Evolutionary conservation across 2,329 filamentous ascomycete genomes (phyloP).

Genomic region (Aspergillus hiratsukae): DNA sequence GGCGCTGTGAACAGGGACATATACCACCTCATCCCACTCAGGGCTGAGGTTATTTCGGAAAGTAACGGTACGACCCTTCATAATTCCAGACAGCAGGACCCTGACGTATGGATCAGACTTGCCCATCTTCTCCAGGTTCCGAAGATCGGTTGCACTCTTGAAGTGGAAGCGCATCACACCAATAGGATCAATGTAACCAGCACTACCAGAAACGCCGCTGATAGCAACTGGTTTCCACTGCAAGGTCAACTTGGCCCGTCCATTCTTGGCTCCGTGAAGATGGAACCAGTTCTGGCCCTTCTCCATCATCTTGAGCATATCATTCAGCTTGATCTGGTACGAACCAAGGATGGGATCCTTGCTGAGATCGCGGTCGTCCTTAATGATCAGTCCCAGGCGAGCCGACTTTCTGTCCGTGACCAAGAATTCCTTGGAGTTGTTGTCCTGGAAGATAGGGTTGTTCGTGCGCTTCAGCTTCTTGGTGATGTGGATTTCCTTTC

Average conservation of each 20-base stretch:
- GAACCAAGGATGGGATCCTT: slow-evolving; percentile 81
- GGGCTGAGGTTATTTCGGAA: slow-evolving; percentile 95
- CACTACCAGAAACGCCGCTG: slow-evolving; percentile 68
- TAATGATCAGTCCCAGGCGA: slow-evolving; percentile 86
- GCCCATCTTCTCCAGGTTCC: slow-evolving; percentile 90
- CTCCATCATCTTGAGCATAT: slow-evolving; percentile 83
- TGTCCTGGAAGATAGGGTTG: slow-evolving; percentile 92
- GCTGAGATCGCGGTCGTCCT: slow-evolving; percentile 84
- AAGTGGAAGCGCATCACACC: slow-evolving; percentile 95
- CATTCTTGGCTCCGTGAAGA: slow-evolving; percentile 71
- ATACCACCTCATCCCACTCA: slow-evolving; percentile 92
- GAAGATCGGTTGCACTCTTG: slow-evolving; percentile 72
- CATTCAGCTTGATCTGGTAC: slow-evolving; percentile 92
- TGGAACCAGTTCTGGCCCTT: slow-evolving; percentile 98
- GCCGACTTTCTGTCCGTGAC: slow-evolving; percentile 91
- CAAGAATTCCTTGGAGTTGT: slow-evolving; percentile 85
- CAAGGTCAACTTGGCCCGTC: slow-evolving; percentile 82
- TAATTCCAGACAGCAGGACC: slow-evolving; percentile 81
- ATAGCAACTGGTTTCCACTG: slow-evolving; percentile 95
- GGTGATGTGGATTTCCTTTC: slow-evolving; percentile 82
- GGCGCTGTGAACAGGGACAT: slow-evolving; percentile 80
- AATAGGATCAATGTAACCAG: slow-evolving; percentile 87
- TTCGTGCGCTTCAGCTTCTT: slow-evolving; percentile 96
- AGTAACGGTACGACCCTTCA: slow-evolving; percentile 88
- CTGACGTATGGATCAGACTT: slow-evolving; percentile 95